Evolutionary conservation across 805 yeast genomes (phyloP), one percentile per base, ranked within the genome.

Genomic region (Ogataea ganodermae): DNA sequence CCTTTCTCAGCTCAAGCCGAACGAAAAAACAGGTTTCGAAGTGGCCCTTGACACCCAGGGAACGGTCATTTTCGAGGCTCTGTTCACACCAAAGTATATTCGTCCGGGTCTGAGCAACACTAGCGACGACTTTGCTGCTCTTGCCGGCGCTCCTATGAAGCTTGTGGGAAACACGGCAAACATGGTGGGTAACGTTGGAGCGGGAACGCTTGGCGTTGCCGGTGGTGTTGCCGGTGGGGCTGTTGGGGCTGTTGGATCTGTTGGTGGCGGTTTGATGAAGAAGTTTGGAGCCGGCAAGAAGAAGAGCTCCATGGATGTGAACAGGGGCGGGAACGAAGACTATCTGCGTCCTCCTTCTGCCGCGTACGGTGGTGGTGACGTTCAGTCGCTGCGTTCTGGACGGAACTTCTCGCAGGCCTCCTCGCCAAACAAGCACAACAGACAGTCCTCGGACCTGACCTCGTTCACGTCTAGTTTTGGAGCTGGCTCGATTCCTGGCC

Each of bases 21-120:
- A 67, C 21, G 62, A 73, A 33, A 48, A 49, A 7, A 58, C 73
- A 12, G 70, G 72, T 10, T 72, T 83, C 56, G 70, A 72, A 18
- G 75, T 76, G 35, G 66, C 74, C 16, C 68, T 87, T 48, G 72
- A 78, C 50, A 81, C 89, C n/a, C 83, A 83, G 61, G 95, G 95
- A 51, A 53, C 69, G 1, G 67, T 85, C n/a, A 68, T 73, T 46
- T 60, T 83, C 48, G 68, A 72, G 37, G 83, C 80, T 3, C 66
- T 71, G 1, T 87, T 86, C 66, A 62, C 60, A 36, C 90, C 92
- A 17, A 79, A 81, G 56, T 87, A 85, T 62, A 67, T 81, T 39
- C 79, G 86, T 63, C 89, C 92, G n/a, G 67, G 69, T 41, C 63
- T 84, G 36, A 70, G 67, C 6, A 76, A 76, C 14, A 68, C 72